phyloP scores from a whole-genome alignment of 148 eudicot species.

The Suaeda aralocaspica region DNA sequence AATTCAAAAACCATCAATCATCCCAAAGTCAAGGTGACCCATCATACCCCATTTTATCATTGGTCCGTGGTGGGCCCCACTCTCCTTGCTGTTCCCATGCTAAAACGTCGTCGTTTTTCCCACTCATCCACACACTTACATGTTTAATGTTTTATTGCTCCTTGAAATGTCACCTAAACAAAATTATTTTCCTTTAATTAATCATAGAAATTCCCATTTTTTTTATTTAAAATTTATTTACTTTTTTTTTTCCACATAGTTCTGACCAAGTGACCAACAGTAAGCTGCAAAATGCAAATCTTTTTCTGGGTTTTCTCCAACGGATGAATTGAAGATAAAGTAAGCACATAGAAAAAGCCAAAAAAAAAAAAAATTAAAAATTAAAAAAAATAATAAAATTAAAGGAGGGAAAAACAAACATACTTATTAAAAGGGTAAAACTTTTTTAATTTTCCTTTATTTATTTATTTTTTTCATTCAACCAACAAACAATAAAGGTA shows the following conservation, averaged over 20 bases:
- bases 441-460: neutral
- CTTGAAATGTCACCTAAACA: no score
- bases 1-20: conserved; percentile 8
- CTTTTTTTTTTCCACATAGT: neutral
- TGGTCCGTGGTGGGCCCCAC: conserved; percentile 19
- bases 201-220: neutral
- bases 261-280: conserved; percentile 7
- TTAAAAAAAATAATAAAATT: neutral
- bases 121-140: conserved; percentile 12
- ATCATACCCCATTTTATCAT: conserved; percentile 9
- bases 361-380: neutral
- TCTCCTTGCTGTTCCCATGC: conserved; percentile 24
- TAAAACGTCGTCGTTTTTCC: conserved; percentile 28
- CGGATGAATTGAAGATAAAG: conserved; percentile 13
- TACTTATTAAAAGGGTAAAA: conserved; percentile 6
- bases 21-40: conserved; percentile 17
- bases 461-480: conserved; percentile 6
- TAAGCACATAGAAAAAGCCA: neutral
- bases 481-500: conserved; percentile 26
- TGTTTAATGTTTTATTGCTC: no score
- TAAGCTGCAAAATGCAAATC: conserved; percentile 10
- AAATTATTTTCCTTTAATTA: neutral
- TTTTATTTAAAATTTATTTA: neutral
- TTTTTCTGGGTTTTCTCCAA: conserved; percentile 22
- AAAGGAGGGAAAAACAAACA: conserved; percentile 8